Percentiles rank a stretch among this genome's conserved stretches.
Conservation (phyloP, 1,284 basidiomycete genomes). For the Thecaphora frezii region DNA sequence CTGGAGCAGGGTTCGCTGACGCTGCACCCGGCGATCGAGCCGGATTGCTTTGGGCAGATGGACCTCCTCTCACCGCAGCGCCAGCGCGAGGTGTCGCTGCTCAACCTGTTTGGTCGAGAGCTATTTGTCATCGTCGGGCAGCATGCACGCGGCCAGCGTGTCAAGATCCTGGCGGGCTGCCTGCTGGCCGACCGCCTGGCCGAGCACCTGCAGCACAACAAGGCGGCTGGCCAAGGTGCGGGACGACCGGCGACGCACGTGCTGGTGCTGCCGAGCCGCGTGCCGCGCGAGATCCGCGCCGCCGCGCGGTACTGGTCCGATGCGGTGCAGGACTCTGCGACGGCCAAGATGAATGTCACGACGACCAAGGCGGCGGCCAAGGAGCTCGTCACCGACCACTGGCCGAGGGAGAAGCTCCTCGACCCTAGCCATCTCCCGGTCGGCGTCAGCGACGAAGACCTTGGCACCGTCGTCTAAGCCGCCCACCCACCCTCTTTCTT, state of each 20-base stretch:
- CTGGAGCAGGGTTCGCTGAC: constrained; percentile 6
- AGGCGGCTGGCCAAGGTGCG: not conserved
- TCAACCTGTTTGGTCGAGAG: constrained; percentile 36
- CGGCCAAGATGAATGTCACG: constrained; percentile 24
- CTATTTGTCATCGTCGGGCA: constrained; percentile 44
- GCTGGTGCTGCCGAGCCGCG: constrained; percentile 37
- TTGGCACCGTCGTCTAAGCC: no score
- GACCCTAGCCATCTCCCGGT: constrained; percentile 30
- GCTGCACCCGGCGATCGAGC: constrained; percentile 1
- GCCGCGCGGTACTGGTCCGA: constrained; percentile 38
- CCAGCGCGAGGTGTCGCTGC: constrained; percentile 25
- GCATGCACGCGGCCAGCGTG: constrained; percentile 30
- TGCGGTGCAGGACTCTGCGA: constrained; percentile 18
- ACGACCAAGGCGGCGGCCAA: constrained; percentile 16
- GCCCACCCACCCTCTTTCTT: no score
- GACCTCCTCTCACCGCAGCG: constrained; percentile 24
- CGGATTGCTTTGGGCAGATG: constrained; percentile 3
- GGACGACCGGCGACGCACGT: constrained; percentile 41
- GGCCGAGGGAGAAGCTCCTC: constrained; percentile 18
- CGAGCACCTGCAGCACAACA: not conserved
- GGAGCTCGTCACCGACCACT: constrained; percentile 16
- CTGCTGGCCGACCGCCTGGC: constrained; percentile 31
- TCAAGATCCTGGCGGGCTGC: constrained; percentile 23
- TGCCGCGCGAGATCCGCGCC: constrained; percentile 36
- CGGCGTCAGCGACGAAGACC: constrained; percentile 27